phyloP scores from a whole-genome alignment of 2,329 filamentous ascomycete species.

The Curvularia sp. region DNA sequence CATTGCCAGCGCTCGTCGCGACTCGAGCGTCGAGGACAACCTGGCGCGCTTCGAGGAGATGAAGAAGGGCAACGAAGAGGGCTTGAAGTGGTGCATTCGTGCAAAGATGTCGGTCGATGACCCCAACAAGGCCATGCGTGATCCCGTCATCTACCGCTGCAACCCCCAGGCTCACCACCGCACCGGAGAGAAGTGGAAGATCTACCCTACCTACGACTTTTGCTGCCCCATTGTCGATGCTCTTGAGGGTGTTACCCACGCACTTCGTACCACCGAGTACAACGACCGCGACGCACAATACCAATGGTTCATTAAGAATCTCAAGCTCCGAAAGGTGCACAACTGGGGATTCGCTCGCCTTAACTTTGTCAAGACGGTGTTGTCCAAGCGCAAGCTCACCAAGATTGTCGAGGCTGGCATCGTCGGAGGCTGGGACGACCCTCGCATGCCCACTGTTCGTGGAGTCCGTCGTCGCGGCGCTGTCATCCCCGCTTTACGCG shows the following conservation, averaged over 20 bases:
- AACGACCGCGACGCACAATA: constrained; percentile 87
- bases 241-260: constrained; percentile 82
- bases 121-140: constrained; percentile 93
- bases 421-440: constrained; percentile 87
- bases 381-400: constrained; percentile 86
- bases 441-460: constrained; percentile 83
- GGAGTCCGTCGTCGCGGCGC: constrained; percentile 80
- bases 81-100: constrained; percentile 86
- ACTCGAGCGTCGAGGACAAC: constrained; percentile 81
- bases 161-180: constrained; percentile 77
- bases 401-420: constrained; percentile 79
- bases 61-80: constrained; percentile 83
- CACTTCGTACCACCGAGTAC: constrained; percentile 84
- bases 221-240: constrained; percentile 83
- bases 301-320: constrained; percentile 80
- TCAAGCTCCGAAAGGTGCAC: constrained; percentile 77
- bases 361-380: constrained; percentile 82
- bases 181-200: constrained; percentile 80
- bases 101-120: constrained; percentile 92
- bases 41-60: constrained; percentile 89
- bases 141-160: constrained; percentile 97
- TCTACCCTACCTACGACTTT: constrained; percentile 88
- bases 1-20: constrained; percentile 80
- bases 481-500: constrained; percentile 78
- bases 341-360: constrained; percentile 87